These are phyloP conservation scores for Verbascum thapsus DNA, from an alignment of 257 asterid species.

Conservation along the genomic window DNA sequence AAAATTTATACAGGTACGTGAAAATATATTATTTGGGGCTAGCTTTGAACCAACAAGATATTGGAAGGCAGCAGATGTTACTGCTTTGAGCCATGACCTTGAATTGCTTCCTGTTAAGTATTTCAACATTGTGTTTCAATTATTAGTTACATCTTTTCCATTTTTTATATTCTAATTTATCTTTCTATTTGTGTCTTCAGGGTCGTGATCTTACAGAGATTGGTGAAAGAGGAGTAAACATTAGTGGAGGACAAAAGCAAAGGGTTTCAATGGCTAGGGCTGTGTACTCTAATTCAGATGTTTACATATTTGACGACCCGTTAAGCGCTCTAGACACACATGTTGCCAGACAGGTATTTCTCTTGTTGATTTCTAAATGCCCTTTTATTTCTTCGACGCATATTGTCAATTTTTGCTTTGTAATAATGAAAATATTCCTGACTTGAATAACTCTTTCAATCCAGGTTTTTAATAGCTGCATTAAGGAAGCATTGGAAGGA, in stretches of 20 bases:
- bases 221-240: conserved; percentile 93
- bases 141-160: not conserved
- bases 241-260: conserved; percentile 96
- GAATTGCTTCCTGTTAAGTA: conserved; percentile 77
- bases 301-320: conserved; percentile 89
- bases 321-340: conserved; percentile 90
- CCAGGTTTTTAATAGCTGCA: conserved; percentile 80
- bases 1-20: conserved; percentile 62
- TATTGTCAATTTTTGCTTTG: not conserved
- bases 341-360: conserved; percentile 74
- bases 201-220: conserved; percentile 92
- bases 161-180: conserved; percentile 17
- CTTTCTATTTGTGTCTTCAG: conserved; percentile 42
- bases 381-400: not conserved
- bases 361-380: not conserved
- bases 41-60: conserved; percentile 64
- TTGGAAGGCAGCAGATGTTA: conserved; percentile 68
- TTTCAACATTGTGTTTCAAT: conserved; percentile 21
- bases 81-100: conserved; percentile 79
- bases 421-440: conserved; percentile 3
- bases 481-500: conserved; percentile 71
- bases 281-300: conserved; percentile 82
- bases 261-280: conserved; percentile 97
- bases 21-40: conserved; percentile 78
- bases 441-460: conserved; percentile 21